A percentile compares a stretch with the other conserved stretches of the same genome.
Conservation (phyloP, 2,329 filamentous ascomycete genomes). For the Myriosclerotinia scirpicola region DNA sequence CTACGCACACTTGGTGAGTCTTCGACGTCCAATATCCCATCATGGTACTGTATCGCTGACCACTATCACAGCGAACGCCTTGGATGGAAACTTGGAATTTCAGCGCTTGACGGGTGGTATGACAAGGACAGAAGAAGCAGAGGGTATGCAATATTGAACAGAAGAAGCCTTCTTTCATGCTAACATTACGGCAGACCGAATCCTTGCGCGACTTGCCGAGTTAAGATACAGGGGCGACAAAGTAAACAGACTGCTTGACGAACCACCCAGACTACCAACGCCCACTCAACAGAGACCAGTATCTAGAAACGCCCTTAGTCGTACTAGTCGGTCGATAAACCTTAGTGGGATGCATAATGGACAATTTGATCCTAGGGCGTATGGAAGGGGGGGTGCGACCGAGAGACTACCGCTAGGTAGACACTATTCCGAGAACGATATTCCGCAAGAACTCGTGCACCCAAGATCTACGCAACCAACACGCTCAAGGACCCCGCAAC, state of each 20-base stretch:
- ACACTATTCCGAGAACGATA: not conserved
- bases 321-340: conserved; percentile 5
- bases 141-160: not conserved
- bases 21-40: not conserved
- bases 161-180: not conserved
- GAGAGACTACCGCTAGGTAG: conserved; percentile 5
- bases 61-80: not conserved
- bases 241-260: not conserved
- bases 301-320: conserved; percentile 8
- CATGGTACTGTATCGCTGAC: not conserved
- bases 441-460: not conserved
- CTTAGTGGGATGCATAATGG: conserved; percentile 5
- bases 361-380: conserved; percentile 12
- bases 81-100: conserved; percentile 9
- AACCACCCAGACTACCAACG: not conserved
- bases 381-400: conserved; percentile 6
- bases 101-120: conserved; percentile 10
- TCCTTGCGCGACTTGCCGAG: conserved; percentile 2
- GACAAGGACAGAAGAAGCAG: not conserved
- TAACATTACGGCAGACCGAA: not conserved
- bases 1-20: conserved; percentile 13
- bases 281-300: conserved; percentile 1
- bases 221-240: not conserved
- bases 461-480: not conserved
- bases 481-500: conserved; percentile 7